Evolutionary conservation across 768 basidiomycete genomes (phyloP).

Genomic region (Termitomyces sp.): DNA sequence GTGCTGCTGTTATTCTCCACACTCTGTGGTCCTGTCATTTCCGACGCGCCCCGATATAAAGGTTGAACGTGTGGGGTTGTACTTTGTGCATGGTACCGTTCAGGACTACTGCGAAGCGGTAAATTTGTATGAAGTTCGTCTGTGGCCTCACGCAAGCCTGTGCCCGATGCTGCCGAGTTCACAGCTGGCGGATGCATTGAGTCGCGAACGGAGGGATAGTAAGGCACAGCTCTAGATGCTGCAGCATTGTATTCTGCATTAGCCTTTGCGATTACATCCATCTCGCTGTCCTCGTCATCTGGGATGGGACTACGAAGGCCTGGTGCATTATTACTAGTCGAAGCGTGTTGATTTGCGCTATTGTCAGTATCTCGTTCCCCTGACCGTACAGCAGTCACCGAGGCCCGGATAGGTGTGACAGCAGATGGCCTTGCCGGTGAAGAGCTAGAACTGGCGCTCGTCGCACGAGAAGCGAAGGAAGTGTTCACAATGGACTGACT

Average conservation of each 20-base stretch:
- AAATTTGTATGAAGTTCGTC: constrained; percentile 12
- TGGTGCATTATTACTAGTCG: background rate
- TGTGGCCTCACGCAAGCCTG: background rate
- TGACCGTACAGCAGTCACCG: constrained; percentile 6
- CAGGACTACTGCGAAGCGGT: constrained; percentile 15
- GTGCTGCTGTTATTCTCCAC: background rate
- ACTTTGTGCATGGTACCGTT: constrained; percentile 11
- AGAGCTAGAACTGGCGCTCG: constrained; percentile 4
- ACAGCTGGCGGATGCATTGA: background rate
- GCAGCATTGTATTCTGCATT: constrained; percentile 39
- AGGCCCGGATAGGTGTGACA: constrained; percentile 4
- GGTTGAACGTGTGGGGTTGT: background rate
- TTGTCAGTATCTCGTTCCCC: background rate
- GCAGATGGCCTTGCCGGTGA: constrained; percentile 1
- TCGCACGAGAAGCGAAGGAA: constrained; percentile 4
- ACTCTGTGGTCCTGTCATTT: background rate
- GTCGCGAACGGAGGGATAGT: constrained; percentile 17
- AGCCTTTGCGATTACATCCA: constrained; percentile 29
- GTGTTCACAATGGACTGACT: background rate
- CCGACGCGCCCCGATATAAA: constrained; percentile 4
- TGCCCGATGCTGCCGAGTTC: background rate
- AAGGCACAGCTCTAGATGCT: constrained; percentile 19
- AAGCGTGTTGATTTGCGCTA: background rate
- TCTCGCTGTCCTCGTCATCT: constrained; percentile 34
- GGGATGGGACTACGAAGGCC: constrained; percentile 23